Evolutionary conservation across 257 asterid species (phyloP), one percentile per base, ranked within the genome.

Genomic region (Ilex asprella): DNA sequence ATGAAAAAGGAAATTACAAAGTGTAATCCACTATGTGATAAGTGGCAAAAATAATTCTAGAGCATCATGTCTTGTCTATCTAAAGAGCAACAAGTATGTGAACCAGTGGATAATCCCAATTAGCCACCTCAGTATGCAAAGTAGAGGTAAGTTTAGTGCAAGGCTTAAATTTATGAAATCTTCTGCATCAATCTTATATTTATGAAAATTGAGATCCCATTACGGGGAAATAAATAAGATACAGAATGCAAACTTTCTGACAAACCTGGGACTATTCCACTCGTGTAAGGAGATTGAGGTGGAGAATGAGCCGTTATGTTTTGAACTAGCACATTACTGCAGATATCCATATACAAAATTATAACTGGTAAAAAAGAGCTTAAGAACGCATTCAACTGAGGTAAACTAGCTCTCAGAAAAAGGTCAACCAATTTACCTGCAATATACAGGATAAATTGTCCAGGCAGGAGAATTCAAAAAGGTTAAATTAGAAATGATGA

Each of bases 241-340:
- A 57, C 51, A 32, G 16, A 13, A 64, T 5, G 10, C 27, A 1
- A 61, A 46, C 12, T 35, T 7, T 35, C 41, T 5, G 10, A 72
- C 84, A 4, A 7, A 93, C 99, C 99, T 82, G 99, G 96, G 61
- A 93, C 97, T 3, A 93, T 74, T 39, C 97, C 99, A 31, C 81
- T 80, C 30, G 96, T 93, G 75, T 62, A 27, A 13, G 99, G 99
- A 77, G 99, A 93, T 50, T 76, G 83, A 0, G 91, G 80, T 3
- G 97, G 99, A 39, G 99, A 63, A 65, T 80, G 72, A 62, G 76
- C 78, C 3, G 97, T 85, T 64, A 93, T 79, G 77, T 93, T 93
- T 86, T 93, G 97, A 55, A 93, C 88, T 64, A 93, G 76, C 63
- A 93, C 81, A 71, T 89, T 75, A 70, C 99, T 93, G 97, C 85